A percentile compares a stretch with the other conserved stretches of the same genome.
These are phyloP conservation scores for Aspergillus chevalieri DNA, from an alignment of 2,329 filamentous ascomycete genomes.

Conservation along the genomic window DNA sequence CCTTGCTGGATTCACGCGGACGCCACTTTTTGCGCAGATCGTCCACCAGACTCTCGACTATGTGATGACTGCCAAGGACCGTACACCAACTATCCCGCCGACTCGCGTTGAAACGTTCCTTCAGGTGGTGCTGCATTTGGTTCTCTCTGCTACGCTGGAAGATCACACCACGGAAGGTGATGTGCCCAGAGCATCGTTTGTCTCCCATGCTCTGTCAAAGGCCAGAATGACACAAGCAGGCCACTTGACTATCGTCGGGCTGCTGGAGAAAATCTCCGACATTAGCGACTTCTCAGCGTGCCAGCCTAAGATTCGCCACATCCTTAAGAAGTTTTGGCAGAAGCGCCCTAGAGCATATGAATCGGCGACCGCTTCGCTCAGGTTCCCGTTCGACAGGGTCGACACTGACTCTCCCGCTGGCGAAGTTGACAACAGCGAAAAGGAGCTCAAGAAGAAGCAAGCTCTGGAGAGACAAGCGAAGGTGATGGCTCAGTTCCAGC, in stretches of 20 bases:
- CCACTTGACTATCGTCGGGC: constrained; percentile 45
- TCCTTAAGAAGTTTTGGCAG: constrained; percentile 78
- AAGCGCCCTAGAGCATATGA: constrained; percentile 70
- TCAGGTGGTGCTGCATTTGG: constrained; percentile 82
- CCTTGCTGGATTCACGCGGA: constrained; percentile 73
- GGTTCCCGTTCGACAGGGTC: constrained; percentile 67
- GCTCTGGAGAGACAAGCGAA: constrained; percentile 82
- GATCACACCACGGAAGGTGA: constrained; percentile 59
- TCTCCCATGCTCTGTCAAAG: constrained; percentile 62
- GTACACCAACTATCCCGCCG: constrained; percentile 67
- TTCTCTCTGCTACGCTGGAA: constrained; percentile 78
- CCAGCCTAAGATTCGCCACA: constrained; percentile 74
- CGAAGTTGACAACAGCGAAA: constrained; percentile 50
- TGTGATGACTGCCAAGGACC: constrained; percentile 61
- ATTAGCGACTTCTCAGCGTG: constrained; percentile 75
- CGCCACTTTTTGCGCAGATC: constrained; percentile 80
- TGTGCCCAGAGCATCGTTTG: constrained; percentile 58
- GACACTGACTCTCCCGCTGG: constrained; percentile 76
- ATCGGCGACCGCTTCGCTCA: constrained; percentile 54
- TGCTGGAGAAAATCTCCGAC: constrained; percentile 49
- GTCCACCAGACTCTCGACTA: constrained; percentile 85
- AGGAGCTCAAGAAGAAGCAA: constrained; percentile 81
- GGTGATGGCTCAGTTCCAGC: constrained; percentile 97
- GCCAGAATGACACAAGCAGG: constrained; percentile 44
- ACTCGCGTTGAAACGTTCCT: constrained; percentile 87